phyloP scores from a whole-genome alignment of 176 grass and related monocot species.

The Alloteropsis semialata region DNA sequence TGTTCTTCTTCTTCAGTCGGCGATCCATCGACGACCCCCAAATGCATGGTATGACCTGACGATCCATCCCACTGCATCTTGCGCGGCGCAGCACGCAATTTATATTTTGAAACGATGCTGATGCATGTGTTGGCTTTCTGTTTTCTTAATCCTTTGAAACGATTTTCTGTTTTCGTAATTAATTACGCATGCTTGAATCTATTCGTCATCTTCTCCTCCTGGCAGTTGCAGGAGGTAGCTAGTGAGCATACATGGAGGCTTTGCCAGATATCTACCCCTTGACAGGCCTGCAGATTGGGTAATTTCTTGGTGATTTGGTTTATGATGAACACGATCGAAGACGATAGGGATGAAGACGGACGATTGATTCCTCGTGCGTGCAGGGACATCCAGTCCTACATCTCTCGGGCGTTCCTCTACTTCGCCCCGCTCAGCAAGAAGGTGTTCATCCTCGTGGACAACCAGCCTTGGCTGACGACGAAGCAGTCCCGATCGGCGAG shows the following conservation, averaged over 20 bases:
- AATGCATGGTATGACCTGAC: neutral
- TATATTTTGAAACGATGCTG: no score
- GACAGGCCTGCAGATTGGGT: constrained; percentile 72
- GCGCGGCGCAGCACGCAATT: no score
- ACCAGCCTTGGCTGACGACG: constrained; percentile 72
- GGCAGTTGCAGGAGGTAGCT: neutral
- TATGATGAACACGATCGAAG: neutral
- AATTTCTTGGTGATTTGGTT: neutral
- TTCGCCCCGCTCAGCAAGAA: constrained; percentile 73
- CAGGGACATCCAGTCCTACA: constrained; percentile 89
- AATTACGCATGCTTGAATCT: neutral
- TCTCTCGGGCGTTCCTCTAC: constrained; percentile 78
- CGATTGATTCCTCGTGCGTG: neutral
- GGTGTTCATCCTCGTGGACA: constrained; percentile 85
- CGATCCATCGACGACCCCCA: neutral
- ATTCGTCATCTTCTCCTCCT: neutral
- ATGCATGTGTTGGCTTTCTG: neutral
- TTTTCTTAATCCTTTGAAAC: no score
- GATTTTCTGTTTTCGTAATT: neutral
- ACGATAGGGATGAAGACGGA: neutral
- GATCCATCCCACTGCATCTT: neutral
- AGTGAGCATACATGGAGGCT: constrained; percentile 28
- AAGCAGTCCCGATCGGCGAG: constrained; percentile 65
- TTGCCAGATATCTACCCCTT: constrained; percentile 65
- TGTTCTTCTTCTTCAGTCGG: neutral